Conservation (phyloP, 129 eudicot species). For the Erigeron canadensis region DNA sequence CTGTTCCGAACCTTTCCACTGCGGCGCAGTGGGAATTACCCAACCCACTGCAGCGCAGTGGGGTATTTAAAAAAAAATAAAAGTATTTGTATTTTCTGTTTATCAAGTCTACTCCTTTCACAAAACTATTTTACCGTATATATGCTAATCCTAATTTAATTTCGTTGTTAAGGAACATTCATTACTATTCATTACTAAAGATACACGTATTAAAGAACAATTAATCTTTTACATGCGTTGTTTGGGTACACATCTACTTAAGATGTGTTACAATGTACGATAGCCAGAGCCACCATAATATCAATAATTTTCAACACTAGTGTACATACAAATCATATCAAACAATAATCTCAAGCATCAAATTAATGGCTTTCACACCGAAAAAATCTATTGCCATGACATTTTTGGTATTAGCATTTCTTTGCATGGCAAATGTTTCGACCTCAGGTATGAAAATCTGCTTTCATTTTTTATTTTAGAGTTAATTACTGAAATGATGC, state of each 20-base stretch:
- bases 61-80: too few relatives aligned
- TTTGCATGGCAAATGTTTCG: background rate
- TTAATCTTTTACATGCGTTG: background rate
- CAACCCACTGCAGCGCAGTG: too few relatives aligned
- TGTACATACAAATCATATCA: background rate
- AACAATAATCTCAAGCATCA: background rate
- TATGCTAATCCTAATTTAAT: background rate
- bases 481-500: too few relatives aligned
- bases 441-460: background rate
- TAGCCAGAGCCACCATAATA: background rate
- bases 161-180: too few relatives aligned
- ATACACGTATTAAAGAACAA: background rate
- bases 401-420: background rate
- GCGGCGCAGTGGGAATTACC: too few relatives aligned
- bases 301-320: background rate
- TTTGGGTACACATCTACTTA: background rate
- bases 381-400: background rate
- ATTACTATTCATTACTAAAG: too few relatives aligned
- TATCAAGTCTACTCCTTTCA: too few relatives aligned
- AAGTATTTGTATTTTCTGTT: too few relatives aligned
- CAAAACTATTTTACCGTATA: too few relatives aligned
- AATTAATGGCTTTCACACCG: background rate
- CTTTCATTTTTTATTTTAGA: too few relatives aligned
- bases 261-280: background rate
- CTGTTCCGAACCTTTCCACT: too few relatives aligned